These are phyloP conservation scores for Rhodomyrtus psidioides DNA, from an alignment of 441 rosid species.

Conservation along the genomic window DNA sequence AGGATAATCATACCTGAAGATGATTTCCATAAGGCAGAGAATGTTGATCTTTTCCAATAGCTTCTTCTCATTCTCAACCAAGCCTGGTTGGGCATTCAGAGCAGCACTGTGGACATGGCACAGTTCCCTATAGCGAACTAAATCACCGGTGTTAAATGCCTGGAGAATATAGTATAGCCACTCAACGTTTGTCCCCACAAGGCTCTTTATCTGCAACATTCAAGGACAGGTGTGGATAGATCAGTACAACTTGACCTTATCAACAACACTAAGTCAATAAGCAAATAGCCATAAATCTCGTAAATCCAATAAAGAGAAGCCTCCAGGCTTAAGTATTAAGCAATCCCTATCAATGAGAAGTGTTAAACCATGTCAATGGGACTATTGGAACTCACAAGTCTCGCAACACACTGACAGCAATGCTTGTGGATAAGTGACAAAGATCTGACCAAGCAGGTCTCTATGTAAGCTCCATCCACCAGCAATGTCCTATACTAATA, in stretches of 20 bases:
- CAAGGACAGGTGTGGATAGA: neutral
- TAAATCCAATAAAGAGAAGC: neutral
- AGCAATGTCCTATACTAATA: neutral
- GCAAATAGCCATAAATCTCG: neutral
- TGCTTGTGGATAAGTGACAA: neutral
- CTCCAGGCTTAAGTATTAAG: neutral
- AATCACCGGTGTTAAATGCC: constrained; percentile 85
- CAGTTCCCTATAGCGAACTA: constrained; percentile 75
- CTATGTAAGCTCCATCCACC: neutral
- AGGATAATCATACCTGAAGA: constrained; percentile 59
- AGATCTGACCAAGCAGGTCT: neutral
- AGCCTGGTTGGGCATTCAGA: constrained; percentile 85
- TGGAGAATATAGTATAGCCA: constrained; percentile 95
- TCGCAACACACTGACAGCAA: neutral
- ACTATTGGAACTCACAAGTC: neutral
- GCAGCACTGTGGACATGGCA: constrained; percentile 77
- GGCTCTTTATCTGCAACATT: constrained; percentile 66
- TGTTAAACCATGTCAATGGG: neutral
- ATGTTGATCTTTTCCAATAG: constrained; percentile 90
- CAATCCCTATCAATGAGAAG: neutral
- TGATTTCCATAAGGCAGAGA: constrained; percentile 94
- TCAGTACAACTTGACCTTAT: neutral
- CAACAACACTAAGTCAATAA: neutral
- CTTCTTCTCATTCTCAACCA: constrained; percentile 81
- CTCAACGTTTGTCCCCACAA: constrained; percentile 77